These are phyloP conservation scores for Leccinum incarnatum DNA, from an alignment of 768 basidiomycete species.

Conservation along the genomic window DNA sequence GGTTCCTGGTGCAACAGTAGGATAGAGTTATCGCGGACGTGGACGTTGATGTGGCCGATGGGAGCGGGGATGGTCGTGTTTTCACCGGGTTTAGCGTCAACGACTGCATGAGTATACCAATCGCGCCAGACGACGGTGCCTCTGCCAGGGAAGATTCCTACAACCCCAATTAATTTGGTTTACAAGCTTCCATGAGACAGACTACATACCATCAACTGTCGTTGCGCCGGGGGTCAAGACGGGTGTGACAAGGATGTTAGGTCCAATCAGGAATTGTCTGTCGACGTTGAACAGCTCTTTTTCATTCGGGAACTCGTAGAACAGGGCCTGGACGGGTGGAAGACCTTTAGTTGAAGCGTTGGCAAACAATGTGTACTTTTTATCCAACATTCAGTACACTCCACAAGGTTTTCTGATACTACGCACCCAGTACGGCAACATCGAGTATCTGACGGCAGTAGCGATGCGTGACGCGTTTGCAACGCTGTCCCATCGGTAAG, in stretches of 20 bases:
- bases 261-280: constrained; percentile 69
- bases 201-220: constrained; percentile 56
- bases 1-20: constrained; percentile 62
- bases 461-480: constrained; percentile 70
- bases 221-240: constrained; percentile 67
- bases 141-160: constrained; percentile 65
- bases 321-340: constrained; percentile 71
- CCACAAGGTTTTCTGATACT: neutral
- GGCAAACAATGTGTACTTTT: constrained; percentile 70
- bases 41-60: constrained; percentile 73
- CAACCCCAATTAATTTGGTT: neutral
- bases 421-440: constrained; percentile 79
- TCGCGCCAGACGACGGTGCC: constrained; percentile 63
- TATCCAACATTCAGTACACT: neutral
- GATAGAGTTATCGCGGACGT: constrained; percentile 66
- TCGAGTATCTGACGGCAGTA: constrained; percentile 64
- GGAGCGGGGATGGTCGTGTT: constrained; percentile 60
- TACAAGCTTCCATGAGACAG: neutral
- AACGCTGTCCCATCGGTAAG: constrained; percentile 79
- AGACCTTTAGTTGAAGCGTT: constrained; percentile 62
- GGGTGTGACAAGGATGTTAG: constrained; percentile 72
- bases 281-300: constrained; percentile 61
- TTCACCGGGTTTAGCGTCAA: constrained; percentile 40
- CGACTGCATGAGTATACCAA: constrained; percentile 65
- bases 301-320: constrained; percentile 76